A percentile compares a stretch with the other conserved stretches of the same genome.
Evolutionary conservation across 1,284 basidiomycete genomes (phyloP).

Genomic region (Moniliella sp.): DNA sequence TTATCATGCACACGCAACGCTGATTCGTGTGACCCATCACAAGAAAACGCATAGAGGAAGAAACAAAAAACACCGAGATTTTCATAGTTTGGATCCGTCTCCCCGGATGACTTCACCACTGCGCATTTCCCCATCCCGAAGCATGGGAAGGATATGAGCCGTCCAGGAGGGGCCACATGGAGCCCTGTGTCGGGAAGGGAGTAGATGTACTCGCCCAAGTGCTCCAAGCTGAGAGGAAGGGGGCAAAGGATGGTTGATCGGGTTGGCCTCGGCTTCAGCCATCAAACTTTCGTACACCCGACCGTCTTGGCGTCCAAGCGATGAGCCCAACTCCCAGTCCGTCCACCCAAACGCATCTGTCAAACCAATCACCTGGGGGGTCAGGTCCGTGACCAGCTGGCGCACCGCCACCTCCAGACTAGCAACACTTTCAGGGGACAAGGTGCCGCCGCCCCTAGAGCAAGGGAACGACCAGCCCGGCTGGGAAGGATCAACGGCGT

Average conservation of each 20-base stretch:
- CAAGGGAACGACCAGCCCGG: constrained; percentile 45
- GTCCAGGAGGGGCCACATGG: too few relatives aligned
- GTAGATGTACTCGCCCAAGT: too few relatives aligned
- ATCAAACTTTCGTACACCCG: constrained; percentile 50
- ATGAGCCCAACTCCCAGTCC: constrained; percentile 50
- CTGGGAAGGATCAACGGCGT: constrained; percentile 41
- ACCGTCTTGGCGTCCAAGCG: constrained; percentile 46
- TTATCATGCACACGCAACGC: too few relatives aligned
- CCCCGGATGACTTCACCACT: too few relatives aligned
- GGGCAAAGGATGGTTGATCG: constrained; percentile 49
- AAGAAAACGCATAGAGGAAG: too few relatives aligned
- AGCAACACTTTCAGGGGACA: constrained; percentile 31
- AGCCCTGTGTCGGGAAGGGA: too few relatives aligned
- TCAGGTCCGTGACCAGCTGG: constrained; percentile 39
- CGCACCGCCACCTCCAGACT: constrained; percentile 43
- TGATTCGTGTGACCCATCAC: too few relatives aligned
- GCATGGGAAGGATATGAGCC: too few relatives aligned
- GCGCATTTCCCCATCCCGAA: too few relatives aligned
- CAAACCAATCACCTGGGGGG: constrained; percentile 48
- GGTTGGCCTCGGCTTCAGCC: constrained; percentile 46
- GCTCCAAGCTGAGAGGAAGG: too few relatives aligned
- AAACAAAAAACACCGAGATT: too few relatives aligned
- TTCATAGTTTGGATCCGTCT: too few relatives aligned
- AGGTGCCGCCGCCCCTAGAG: constrained; percentile 23
- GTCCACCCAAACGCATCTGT: constrained; percentile 54